These are phyloP conservation scores for Fusarium ambrosium DNA, from an alignment of 2,329 filamentous ascomycete genomes.

Conservation along the genomic window DNA sequence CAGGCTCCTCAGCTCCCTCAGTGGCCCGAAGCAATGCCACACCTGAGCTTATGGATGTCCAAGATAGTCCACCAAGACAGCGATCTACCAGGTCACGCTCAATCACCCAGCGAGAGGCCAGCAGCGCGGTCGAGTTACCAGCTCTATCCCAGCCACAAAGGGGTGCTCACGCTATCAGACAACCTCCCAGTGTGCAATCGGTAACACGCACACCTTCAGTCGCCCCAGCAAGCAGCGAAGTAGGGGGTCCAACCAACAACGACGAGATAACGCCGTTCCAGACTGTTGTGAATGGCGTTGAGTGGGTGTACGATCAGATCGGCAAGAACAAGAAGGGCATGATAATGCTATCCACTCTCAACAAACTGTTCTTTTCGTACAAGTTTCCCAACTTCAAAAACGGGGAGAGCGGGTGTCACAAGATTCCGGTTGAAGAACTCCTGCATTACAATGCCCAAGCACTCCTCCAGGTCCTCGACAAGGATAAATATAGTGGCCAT, in stretches of 20 bases:
- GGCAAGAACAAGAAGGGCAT: conserved; percentile 41
- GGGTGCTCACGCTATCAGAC: conserved; percentile 7
- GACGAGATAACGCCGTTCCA: conserved; percentile 45
- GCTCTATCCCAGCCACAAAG: conserved; percentile 10
- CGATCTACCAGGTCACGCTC: conserved; percentile 39
- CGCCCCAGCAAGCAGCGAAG: conserved; percentile 7
- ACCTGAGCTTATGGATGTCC: conserved; percentile 25
- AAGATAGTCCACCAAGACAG: conserved; percentile 16
- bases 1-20: conserved; percentile 33
- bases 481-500: conserved; percentile 50
- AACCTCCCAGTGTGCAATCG: conserved; percentile 16
- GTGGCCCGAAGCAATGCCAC: conserved; percentile 24
- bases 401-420: conserved; percentile 53
- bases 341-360: conserved; percentile 39
- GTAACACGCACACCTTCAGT: conserved; percentile 11
- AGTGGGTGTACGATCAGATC: conserved; percentile 34
- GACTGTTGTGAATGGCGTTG: conserved; percentile 46
- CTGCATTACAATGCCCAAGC: conserved; percentile 60
- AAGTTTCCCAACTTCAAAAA: conserved; percentile 49
- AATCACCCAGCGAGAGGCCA: conserved; percentile 15
- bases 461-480: conserved; percentile 54
- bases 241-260: not conserved
- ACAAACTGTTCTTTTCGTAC: conserved; percentile 52
- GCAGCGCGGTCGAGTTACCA: not conserved
- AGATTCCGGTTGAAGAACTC: conserved; percentile 58